Percentiles rank a stretch among this genome's conserved stretches.
Conservation (phyloP, 306 rosid genomes). For the Oemleria cerasiformis region DNA sequence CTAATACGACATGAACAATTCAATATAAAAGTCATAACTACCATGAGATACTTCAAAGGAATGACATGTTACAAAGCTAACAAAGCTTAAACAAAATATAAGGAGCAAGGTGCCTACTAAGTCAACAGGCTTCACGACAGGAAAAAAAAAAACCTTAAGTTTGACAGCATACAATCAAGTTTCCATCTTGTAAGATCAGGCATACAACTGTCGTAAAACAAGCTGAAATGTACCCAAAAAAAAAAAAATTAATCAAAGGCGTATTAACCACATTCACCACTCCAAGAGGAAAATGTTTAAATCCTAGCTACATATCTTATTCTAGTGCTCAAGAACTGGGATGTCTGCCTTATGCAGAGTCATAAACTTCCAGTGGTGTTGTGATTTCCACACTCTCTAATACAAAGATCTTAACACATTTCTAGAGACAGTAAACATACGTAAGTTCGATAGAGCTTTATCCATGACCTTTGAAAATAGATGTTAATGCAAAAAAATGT, state of each 20-base stretch:
- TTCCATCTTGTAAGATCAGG: slow-evolving; percentile 12
- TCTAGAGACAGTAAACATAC: background rate
- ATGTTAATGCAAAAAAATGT: background rate
- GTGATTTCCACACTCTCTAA: background rate
- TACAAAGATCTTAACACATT: background rate
- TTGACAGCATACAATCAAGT: slow-evolving; percentile 6
- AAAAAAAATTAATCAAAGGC: background rate
- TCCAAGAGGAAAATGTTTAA: background rate
- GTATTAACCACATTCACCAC: background rate
- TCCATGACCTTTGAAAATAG: background rate
- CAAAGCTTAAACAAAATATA: background rate
- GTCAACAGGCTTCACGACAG: slow-evolving; percentile 10
- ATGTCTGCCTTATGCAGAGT: background rate
- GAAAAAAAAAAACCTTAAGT: slow-evolving; percentile 3
- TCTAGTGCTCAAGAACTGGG: background rate
- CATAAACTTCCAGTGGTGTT: background rate
- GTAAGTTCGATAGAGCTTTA: background rate
- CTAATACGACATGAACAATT: background rate
- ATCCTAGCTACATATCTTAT: background rate
- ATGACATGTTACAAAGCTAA: slow-evolving; percentile 21
- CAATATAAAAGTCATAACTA: background rate
- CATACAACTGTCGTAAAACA: slow-evolving; percentile 5
- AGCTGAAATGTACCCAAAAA: background rate
- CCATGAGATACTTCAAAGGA: slow-evolving; percentile 9
- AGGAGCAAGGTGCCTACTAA: slow-evolving; percentile 20